phyloP scores from a whole-genome alignment of 192 early-diverging fungal genomes.

The Coemansia sp. region DNA sequence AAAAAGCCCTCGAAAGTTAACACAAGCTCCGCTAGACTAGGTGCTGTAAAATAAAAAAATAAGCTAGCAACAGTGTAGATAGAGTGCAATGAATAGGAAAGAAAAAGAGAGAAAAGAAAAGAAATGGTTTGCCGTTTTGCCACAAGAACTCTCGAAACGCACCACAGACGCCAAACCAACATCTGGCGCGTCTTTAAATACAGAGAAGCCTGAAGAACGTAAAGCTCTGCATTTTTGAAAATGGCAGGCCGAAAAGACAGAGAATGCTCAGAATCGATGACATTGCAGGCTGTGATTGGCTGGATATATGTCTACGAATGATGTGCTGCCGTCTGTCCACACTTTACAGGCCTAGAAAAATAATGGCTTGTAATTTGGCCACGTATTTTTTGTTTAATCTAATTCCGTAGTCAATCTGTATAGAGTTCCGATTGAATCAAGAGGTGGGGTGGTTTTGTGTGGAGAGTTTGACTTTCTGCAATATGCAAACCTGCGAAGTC shows the following conservation, averaged over 20 bases:
- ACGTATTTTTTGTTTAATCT: not conserved
- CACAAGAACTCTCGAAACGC: not conserved
- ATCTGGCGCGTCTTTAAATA: conserved; percentile 34
- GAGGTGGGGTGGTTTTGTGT: too few relatives aligned
- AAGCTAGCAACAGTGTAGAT: conserved; percentile 6
- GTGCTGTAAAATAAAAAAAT: conserved; percentile 16
- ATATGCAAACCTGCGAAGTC: too few relatives aligned
- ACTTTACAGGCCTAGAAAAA: not conserved
- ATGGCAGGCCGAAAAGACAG: not conserved
- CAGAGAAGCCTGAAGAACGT: conserved; percentile 7
- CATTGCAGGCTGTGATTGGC: conserved; percentile 43
- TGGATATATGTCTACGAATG: conserved; percentile 23
- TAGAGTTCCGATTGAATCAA: too few relatives aligned
- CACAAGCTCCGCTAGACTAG: not conserved
- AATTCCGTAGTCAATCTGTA: too few relatives aligned
- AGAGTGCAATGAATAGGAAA: conserved; percentile 7
- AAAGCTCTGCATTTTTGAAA: conserved; percentile 2
- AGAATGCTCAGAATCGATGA: conserved; percentile 32
- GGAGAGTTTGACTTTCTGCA: too few relatives aligned
- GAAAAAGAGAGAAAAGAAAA: conserved; percentile 12
- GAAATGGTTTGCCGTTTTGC: not conserved
- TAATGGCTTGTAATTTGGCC: too few relatives aligned
- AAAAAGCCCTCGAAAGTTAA: not conserved
- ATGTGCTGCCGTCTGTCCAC: conserved; percentile 11
- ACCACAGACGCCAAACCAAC: not conserved